These are phyloP conservation scores for Phytophthora europaea DNA, from an alignment of 352 stramenopile genomes.

Conservation along the genomic window DNA sequence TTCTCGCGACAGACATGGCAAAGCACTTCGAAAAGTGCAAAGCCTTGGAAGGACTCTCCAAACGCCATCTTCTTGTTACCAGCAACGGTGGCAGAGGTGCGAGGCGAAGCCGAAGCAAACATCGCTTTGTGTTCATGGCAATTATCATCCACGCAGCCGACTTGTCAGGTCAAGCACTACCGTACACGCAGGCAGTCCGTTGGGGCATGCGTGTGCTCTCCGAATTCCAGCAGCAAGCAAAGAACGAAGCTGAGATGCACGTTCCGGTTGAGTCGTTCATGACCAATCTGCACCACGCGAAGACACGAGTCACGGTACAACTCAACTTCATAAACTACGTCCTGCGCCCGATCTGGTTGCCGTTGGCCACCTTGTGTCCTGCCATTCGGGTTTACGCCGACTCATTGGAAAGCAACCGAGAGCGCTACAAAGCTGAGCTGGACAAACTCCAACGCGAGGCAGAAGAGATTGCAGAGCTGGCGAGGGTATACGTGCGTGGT, in stretches of 20 bases:
- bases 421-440: constrained; percentile 70
- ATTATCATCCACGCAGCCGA: constrained; percentile 79
- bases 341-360: constrained; percentile 73
- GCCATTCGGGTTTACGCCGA: constrained; percentile 66
- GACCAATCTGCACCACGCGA: constrained; percentile 70
- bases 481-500: constrained; percentile 48
- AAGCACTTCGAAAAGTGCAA: constrained; percentile 84
- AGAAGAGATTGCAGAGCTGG: constrained; percentile 27
- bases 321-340: constrained; percentile 87
- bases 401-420: constrained; percentile 68
- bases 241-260: constrained; percentile 69
- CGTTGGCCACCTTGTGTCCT: constrained; percentile 55
- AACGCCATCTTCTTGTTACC: constrained; percentile 38
- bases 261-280: constrained; percentile 80
- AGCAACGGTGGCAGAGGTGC: constrained; percentile 33
- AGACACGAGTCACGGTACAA: constrained; percentile 70
- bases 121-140: constrained; percentile 57
- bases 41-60: constrained; percentile 59
- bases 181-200: constrained; percentile 59
- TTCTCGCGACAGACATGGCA: constrained; percentile 81
- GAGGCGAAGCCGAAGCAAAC: constrained; percentile 47
- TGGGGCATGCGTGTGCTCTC: constrained; percentile 74
- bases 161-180: constrained; percentile 74
- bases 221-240: constrained; percentile 81
- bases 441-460: constrained; percentile 52